Base-by-base conservation (phyloP, 192 early-diverging fungal genomes). In the Cladochytrium replicatum region DNA sequence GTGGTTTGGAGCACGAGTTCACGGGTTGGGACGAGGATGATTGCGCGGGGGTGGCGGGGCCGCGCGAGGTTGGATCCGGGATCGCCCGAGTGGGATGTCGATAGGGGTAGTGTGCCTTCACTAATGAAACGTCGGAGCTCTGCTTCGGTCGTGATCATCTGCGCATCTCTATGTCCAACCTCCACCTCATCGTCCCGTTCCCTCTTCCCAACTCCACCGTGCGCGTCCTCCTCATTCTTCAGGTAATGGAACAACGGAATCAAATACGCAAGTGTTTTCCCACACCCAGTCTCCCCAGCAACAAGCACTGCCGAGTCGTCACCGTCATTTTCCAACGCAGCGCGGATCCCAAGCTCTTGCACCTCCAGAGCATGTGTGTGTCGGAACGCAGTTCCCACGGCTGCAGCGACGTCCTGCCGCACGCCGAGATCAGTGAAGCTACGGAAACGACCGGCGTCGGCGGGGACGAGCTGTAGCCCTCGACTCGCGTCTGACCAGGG, bases 191-290 rank as follows among this genome's bases (percentile, higher is more conserved):
- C n/a, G 32, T 48, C 53, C 44, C 32, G 40, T 49, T 21, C 29
- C 15, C 40, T n/a, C 29, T 40, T 17, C 5, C 30, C 22, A 29
- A 1, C 53, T 19, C 1, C 19, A 5, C 15, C 48, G 4, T 67
- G 61, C 25, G 73, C 66, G 4, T 71, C 66, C 48, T 84, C 83
- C 29, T 84, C 67, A 2, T 41, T 26, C 65, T 88, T 91, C 15
- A 94, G 64, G 32, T 74, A 67, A 22, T 88, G 74, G 4, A 97
- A 68, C 0, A 87, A 61, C 0, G 91, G 91, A 17, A 85, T 32
- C 26, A 93, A 69, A 49, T 92, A 97, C 0, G 91, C 88, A 6
- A 89, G 55, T 0, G 93, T 94, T 63, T 98, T 98, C 4, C 91
- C 91, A 1, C 82, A 80, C 24, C 94, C 94, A 0, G 89, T 93